Conservation (phyloP, 768 basidiomycete species). For the Candolleomyces eurysporus region DNA sequence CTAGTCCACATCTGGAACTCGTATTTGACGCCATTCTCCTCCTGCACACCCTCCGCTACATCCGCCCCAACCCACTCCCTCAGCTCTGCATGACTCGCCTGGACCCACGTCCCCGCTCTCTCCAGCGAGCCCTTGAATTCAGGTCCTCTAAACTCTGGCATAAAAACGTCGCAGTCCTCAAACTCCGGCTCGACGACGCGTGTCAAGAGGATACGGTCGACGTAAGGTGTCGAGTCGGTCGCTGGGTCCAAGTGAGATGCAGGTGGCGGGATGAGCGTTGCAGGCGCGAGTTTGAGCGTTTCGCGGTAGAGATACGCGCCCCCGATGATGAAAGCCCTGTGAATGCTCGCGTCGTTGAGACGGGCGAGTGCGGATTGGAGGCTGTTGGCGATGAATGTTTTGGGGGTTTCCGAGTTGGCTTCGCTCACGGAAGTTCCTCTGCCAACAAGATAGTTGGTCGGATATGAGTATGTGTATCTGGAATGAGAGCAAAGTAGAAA, state of each 20-base stretch:
- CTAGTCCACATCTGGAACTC: conserved; percentile 95
- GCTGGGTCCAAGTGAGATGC: conserved; percentile 14
- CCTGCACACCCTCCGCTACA: conserved; percentile 71
- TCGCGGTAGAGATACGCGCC: conserved; percentile 85
- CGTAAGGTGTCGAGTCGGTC: conserved; percentile 33
- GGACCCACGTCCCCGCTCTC: conserved; percentile 46
- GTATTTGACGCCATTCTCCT: conserved; percentile 82
- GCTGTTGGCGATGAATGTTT: conserved; percentile 34
- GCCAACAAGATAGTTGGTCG: background rate
- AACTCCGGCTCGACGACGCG: conserved; percentile 74
- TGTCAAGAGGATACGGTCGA: conserved; percentile 86
- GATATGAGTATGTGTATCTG: background rate
- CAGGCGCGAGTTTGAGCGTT: conserved; percentile 41
- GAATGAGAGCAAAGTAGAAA: background rate
- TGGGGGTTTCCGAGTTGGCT: conserved; percentile 3
- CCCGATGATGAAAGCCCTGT: conserved; percentile 84
- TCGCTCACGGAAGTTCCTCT: too few relatives aligned
- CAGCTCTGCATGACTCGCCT: conserved; percentile 61
- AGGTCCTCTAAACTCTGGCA: conserved; percentile 64
- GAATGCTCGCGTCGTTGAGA: conserved; percentile 30
- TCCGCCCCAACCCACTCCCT: conserved; percentile 78
- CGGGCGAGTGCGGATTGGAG: conserved; percentile 40
- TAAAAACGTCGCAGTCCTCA: conserved; percentile 77
- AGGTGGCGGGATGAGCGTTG: conserved; percentile 14
- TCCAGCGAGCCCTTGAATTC: conserved; percentile 29